A percentile compares a stretch with the other conserved stretches of the same genome.
These are phyloP conservation scores for Saccharomycopsis fodiens DNA, from an alignment of 805 yeast species.

Conservation along the genomic window DNA sequence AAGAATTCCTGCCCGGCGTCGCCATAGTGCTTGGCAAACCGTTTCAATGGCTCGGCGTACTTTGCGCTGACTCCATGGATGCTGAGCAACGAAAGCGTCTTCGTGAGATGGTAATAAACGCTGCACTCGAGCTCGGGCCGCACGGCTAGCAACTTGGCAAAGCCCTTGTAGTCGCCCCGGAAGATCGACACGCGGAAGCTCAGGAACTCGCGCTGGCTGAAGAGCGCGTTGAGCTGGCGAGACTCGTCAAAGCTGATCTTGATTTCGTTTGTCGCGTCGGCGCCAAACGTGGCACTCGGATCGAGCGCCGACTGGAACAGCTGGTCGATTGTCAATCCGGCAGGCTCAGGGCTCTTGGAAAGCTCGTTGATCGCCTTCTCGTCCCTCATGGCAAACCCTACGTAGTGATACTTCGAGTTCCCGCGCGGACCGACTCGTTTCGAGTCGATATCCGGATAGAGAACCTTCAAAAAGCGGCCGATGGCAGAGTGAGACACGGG, in stretches of 20 bases:
- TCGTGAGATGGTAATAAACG: slow-evolving; percentile 5
- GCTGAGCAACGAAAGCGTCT: not conserved
- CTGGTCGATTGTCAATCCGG: not conserved
- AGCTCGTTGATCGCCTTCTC: not conserved
- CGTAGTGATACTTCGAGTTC: slow-evolving; percentile 77
- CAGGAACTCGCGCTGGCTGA: not conserved
- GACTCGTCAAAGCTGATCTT: not conserved
- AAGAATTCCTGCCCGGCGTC: not conserved
- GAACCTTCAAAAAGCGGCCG: slow-evolving; percentile 62
- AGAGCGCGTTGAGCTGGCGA: not conserved
- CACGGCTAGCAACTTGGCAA: not conserved
- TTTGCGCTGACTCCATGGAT: not conserved
- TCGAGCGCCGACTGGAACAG: not conserved
- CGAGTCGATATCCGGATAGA: slow-evolving; percentile 62
- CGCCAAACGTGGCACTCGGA: not conserved
- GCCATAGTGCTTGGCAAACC: not conserved
- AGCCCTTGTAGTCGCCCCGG: slow-evolving; percentile 6
- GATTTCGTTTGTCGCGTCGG: not conserved
- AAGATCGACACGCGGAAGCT: not conserved
- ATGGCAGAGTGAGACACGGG: slow-evolving; percentile 70
- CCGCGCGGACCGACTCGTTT: slow-evolving; percentile 79
- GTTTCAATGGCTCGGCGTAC: not conserved
- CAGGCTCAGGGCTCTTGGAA: not conserved
- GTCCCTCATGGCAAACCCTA: slow-evolving; percentile 44
- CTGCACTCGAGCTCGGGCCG: not conserved